Base-by-base conservation (phyloP, 148 eudicot genomes). In the Cornus florida region DNA sequence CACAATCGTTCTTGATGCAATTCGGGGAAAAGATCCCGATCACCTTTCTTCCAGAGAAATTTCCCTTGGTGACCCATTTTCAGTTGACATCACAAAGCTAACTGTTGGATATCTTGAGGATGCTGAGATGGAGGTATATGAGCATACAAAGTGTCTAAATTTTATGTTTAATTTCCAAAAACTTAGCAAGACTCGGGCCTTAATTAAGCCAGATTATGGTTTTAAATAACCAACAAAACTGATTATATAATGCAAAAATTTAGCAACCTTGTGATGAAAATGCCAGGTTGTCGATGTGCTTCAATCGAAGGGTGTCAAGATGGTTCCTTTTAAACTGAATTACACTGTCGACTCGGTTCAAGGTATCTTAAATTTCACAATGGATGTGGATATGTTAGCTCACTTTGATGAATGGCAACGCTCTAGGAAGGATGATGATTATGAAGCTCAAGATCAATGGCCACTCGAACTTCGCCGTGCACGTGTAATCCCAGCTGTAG, bases 371-470 rank as follows among this genome's bases (percentile, higher is more conserved):
- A 93, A 90, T 77, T 89, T 91, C 89, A 95, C 94, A 32, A 95
- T 94, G 98, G 97, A 94, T 74, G 94, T 92, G 32, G 98, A 94
- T 53, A 93, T 94, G 98, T 77, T 94, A 77, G 84, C 95, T 70
- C 98, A 94, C 81, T 94, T 94, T 43, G 98, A 94, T 72, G 94
- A 90, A 84, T 93, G 98, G 97, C 98, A 94, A 76, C 92, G 96
- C 60, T 82, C 93, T 73, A 81, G 89, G 33, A 69, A 82, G 81
- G 98, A 93, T 57, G 89, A 91, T 72, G 83, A 79, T 6, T 93
- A 82, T 59, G 98, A 93, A 89, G 97, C 98, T 69, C 98, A 93
- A 79, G 93, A 95, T 86, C 98, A 93, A 79, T 95, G 98, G 98
- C 98, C 97, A 71, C 77, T 79, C 74, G 97, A 95, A 80, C 89